phyloP scores from a whole-genome alignment of 176 grass and related monocot genomes.

The Secale cereale region DNA sequence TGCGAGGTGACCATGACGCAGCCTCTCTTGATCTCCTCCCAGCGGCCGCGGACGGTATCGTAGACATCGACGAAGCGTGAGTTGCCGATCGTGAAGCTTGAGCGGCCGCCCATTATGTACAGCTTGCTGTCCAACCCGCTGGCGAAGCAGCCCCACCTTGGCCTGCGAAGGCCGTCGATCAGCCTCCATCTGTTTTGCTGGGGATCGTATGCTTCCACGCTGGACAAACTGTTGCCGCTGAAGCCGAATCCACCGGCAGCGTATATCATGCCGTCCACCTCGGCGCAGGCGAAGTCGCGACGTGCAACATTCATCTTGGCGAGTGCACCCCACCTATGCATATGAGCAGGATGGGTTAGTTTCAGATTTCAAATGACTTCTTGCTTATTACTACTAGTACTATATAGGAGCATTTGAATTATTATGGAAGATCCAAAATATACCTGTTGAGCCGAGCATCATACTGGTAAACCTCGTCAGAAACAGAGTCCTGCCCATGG shows the following conservation, averaged over 20 bases:
- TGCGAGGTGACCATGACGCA: slow-evolving; percentile 85
- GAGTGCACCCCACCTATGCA: slow-evolving; percentile 50
- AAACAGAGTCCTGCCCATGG: slow-evolving; percentile 43
- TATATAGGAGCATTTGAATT: background rate
- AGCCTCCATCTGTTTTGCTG: slow-evolving; percentile 45
- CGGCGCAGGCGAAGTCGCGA: slow-evolving; percentile 56
- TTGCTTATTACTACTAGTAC: too few species aligned
- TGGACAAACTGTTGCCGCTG: slow-evolving; percentile 42
- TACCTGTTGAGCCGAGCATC: slow-evolving; percentile 82
- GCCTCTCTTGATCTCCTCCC: slow-evolving; percentile 69
- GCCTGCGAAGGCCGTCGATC: slow-evolving; percentile 51
- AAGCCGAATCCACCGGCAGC: slow-evolving; percentile 56
- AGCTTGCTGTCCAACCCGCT: slow-evolving; percentile 31
- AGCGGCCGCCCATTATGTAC: slow-evolving; percentile 72
- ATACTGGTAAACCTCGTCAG: slow-evolving; percentile 65
- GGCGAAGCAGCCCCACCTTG: slow-evolving; percentile 71
- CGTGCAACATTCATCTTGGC: slow-evolving; percentile 76
- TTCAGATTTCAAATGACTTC: too few species aligned
- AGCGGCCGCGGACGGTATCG: slow-evolving; percentile 15
- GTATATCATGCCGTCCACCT: slow-evolving; percentile 56
- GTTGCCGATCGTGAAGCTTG: slow-evolving; percentile 80
- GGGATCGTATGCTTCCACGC: slow-evolving; percentile 61
- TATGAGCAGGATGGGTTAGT: background rate
- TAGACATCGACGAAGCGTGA: slow-evolving; percentile 56
- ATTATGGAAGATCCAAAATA: background rate